Conservation (phyloP, 2,329 filamentous ascomycete genomes). For the Bretziella fagacearum region DNA sequence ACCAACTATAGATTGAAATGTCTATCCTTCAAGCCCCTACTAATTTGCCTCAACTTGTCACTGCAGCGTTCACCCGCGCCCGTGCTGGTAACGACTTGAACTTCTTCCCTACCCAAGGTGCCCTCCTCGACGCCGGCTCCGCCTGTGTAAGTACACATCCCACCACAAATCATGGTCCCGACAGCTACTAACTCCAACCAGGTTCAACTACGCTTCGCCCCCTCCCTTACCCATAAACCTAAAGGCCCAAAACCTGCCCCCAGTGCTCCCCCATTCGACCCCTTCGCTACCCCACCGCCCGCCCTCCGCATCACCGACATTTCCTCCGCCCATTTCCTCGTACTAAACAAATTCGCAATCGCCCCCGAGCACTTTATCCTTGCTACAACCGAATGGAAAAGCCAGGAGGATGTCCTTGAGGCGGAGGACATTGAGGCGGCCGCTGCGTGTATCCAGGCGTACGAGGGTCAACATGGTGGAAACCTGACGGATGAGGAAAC, state of each 20-base stretch:
- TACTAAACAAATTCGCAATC: slow-evolving; percentile 61
- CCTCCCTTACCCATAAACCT: slow-evolving; percentile 50
- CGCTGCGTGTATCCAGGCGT: slow-evolving; percentile 43
- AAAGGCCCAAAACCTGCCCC: slow-evolving; percentile 24
- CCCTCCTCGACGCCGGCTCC: slow-evolving; percentile 28
- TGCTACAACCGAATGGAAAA: slow-evolving; percentile 43
- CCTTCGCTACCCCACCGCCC: slow-evolving; percentile 40
- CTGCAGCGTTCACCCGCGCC: slow-evolving; percentile 31
- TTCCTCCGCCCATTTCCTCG: slow-evolving; percentile 40
- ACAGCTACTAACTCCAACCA: slow-evolving; percentile 19
- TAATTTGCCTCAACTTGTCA: slow-evolving; percentile 36
- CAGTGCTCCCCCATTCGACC: slow-evolving; percentile 30
- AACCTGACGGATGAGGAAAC: slow-evolving; percentile 15
- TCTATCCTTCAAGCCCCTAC: slow-evolving; percentile 12
- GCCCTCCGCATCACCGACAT: slow-evolving; percentile 37
- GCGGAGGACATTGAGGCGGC: slow-evolving; percentile 42
- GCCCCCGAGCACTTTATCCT: slow-evolving; percentile 57
- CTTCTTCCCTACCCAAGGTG: slow-evolving; percentile 38
- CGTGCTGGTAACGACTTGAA: slow-evolving; percentile 31
- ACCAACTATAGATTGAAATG: background rate
- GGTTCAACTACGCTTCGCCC: slow-evolving; percentile 60
- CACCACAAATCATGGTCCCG: background rate
- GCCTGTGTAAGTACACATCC: slow-evolving; percentile 25
- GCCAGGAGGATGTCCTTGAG: slow-evolving; percentile 48
- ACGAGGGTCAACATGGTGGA: slow-evolving; percentile 22